These are phyloP conservation scores for Bryopsis sp. DNA, from an alignment of 139 green algal genomes.

Conservation along the genomic window DNA sequence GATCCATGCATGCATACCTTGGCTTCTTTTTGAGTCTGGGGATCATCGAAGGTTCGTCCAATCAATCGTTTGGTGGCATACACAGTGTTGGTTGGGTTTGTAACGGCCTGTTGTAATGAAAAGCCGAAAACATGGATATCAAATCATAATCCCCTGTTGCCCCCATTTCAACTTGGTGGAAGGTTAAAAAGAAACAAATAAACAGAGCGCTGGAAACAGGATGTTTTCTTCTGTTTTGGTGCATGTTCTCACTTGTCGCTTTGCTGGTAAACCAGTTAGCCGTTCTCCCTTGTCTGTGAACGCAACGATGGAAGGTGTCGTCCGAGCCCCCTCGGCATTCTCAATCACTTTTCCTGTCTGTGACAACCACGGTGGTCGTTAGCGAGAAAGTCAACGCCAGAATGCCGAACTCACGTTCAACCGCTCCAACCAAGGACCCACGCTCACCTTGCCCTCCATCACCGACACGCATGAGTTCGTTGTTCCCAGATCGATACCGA, in stretches of 20 bases:
- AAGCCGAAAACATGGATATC: no score
- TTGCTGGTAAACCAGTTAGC: constrained; percentile 88
- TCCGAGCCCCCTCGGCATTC: constrained; percentile 93
- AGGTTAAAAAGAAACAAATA: no score
- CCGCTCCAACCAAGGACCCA: neutral
- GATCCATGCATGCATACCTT: no score
- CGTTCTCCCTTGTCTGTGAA: constrained; percentile 96
- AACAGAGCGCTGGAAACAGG: no score
- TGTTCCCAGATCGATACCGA: constrained; percentile 97
- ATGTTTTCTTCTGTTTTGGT: no score
- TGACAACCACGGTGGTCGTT: neutral
- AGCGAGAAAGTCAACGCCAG: neutral
- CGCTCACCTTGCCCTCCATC: constrained; percentile 94
- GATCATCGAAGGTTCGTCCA: constrained; percentile 82
- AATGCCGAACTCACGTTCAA: neutral
- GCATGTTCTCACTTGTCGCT: constrained; percentile 69
- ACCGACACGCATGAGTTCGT: constrained; percentile 99
- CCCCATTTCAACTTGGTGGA: no score
- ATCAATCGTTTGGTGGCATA: constrained; percentile 98
- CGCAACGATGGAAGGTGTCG: constrained; percentile 94
- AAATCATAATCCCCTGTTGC: no score
- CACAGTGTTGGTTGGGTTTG: constrained; percentile 93
- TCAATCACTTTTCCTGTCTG: constrained; percentile 92
- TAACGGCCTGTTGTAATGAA: constrained; percentile 80
- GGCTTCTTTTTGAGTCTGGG: constrained; percentile 84